Evolutionary conservation across 345 rosid species (phyloP).

Genomic region (Pistacia vera): DNA sequence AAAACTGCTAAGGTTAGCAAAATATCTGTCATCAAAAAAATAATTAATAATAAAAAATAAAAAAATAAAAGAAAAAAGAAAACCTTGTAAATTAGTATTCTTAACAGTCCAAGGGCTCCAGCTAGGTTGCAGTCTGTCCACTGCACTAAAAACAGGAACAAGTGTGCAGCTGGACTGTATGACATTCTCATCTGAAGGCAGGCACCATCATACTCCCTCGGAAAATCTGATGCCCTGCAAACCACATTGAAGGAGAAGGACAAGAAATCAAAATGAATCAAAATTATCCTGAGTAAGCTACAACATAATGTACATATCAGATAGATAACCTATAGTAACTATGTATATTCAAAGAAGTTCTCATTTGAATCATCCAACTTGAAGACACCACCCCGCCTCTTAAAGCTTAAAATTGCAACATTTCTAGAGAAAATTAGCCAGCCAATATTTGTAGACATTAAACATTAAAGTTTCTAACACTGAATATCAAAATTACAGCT

Average conservation of each 20-base stretch:
- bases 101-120: conserved; percentile 63
- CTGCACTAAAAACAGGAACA: conserved; percentile 67
- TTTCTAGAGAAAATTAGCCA: not conserved
- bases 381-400: too few relatives aligned
- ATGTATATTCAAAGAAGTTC: too few relatives aligned
- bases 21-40: not conserved
- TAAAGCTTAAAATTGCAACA: not conserved
- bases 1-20: conserved; percentile 5
- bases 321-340: not conserved
- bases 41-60: not conserved
- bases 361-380: too few relatives aligned
- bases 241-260: not conserved
- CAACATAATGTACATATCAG: not conserved
- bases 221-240: conserved; percentile 65
- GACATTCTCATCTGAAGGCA: conserved; percentile 83
- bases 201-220: conserved; percentile 65
- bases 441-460: not conserved
- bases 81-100: conserved; percentile 72
- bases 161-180: conserved; percentile 69
- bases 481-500: not conserved
- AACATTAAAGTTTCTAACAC: not conserved
- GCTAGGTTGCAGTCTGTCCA: conserved; percentile 77
- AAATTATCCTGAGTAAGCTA: not conserved
- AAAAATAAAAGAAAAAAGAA: too few relatives aligned
- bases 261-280: conserved; percentile 9